Conservation (phyloP, 768 basidiomycete species). For the Hebeloma cylindrosporum region DNA sequence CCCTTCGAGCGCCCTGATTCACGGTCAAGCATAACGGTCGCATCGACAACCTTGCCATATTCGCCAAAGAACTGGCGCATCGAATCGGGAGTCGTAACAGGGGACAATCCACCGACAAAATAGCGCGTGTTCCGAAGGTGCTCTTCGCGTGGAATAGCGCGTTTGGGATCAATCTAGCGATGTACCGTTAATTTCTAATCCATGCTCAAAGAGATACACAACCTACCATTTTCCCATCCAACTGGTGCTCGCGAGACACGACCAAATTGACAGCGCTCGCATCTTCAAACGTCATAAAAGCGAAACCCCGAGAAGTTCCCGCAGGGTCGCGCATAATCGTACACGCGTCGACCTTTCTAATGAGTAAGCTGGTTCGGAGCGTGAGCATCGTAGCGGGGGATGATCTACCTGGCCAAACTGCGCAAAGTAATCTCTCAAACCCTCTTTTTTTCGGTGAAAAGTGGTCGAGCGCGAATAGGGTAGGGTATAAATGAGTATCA, state of each 20-base stretch:
- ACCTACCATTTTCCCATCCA: slow-evolving; percentile 77
- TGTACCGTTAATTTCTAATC: too few species aligned
- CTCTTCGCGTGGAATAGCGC: slow-evolving; percentile 82
- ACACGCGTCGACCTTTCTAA: slow-evolving; percentile 67
- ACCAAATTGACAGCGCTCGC: slow-evolving; percentile 63
- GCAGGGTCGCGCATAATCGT: slow-evolving; percentile 84
- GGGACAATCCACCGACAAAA: slow-evolving; percentile 77
- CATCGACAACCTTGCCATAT: slow-evolving; percentile 80
- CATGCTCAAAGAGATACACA: too few species aligned
- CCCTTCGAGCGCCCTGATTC: slow-evolving; percentile 76
- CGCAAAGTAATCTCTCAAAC: slow-evolving; percentile 68
- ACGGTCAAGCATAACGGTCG: slow-evolving; percentile 84
- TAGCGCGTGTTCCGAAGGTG: slow-evolving; percentile 75
- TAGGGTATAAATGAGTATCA: too few species aligned
- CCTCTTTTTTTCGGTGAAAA: too few species aligned
- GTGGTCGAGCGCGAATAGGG: too few species aligned
- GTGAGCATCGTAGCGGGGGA: not conserved
- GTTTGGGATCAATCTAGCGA: slow-evolving; percentile 90
- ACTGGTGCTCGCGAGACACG: slow-evolving; percentile 60
- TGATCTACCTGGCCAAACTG: slow-evolving; percentile 70
- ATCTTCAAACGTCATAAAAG: slow-evolving; percentile 81
- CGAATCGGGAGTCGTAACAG: slow-evolving; percentile 65
- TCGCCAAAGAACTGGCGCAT: slow-evolving; percentile 69
- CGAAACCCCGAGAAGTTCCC: slow-evolving; percentile 79
- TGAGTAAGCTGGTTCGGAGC: slow-evolving; percentile 7